These are phyloP conservation scores for Schwanniomyces pseudopolymorphus DNA, from an alignment of 805 yeast genomes.

Conservation along the genomic window DNA sequence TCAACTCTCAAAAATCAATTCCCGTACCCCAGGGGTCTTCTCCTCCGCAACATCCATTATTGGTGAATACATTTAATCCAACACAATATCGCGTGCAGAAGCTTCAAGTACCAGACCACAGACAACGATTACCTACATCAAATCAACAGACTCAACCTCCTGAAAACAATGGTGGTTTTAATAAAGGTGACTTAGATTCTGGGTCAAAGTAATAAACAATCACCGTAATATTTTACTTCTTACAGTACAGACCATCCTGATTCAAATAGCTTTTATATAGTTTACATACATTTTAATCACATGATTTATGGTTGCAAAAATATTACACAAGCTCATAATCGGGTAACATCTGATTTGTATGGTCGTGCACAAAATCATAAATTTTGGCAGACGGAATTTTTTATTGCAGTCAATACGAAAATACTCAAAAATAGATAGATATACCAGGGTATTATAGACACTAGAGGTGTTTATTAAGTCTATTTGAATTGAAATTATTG, in stretches of 20 bases:
- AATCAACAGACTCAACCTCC: not conserved
- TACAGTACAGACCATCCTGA: too few species aligned
- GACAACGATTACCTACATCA: not conserved
- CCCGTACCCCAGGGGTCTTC: not conserved
- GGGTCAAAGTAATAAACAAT: not conserved
- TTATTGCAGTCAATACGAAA: slow-evolving; percentile 8
- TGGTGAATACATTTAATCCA: not conserved
- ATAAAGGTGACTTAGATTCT: not conserved
- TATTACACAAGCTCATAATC: slow-evolving; percentile 4
- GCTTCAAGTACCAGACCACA: not conserved
- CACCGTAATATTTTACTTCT: too few species aligned
- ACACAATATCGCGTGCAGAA: not conserved
- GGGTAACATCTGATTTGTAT: slow-evolving; percentile 3
- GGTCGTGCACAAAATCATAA: slow-evolving; percentile 3
- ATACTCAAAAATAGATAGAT: not conserved
- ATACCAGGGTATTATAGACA: not conserved
- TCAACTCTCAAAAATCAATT: not conserved
- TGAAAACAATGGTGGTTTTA: not conserved
- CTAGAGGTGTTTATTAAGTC: not conserved
- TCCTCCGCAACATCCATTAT: not conserved
- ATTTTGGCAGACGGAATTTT: slow-evolving; percentile 9
- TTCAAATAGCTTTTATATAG: too few species aligned
- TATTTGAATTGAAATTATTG: not conserved
- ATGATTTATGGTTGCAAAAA: slow-evolving; percentile 7
- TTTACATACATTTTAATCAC: not conserved